Evolutionary conservation across 192 early-diverging fungal species (phyloP).

Genomic region (Backusella sp.): DNA sequence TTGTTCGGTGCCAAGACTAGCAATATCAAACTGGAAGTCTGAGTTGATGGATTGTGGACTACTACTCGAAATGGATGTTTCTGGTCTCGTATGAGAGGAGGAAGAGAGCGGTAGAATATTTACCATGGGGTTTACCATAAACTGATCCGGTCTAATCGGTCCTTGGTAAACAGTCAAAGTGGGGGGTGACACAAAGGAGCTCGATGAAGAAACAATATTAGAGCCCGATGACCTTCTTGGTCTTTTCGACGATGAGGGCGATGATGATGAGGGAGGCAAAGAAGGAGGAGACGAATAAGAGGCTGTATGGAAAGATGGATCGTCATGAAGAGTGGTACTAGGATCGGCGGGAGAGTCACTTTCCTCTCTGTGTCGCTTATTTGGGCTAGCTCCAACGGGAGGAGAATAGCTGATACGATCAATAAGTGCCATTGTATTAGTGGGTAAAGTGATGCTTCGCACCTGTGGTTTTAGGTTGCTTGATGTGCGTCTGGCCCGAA

Average conservation of each 20-base stretch:
- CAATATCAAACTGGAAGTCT: slow-evolving; percentile 5
- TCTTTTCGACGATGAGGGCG: not conserved
- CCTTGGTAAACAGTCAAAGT: not conserved
- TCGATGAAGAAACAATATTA: not conserved
- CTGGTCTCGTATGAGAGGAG: not conserved
- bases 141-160: not conserved
- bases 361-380: not conserved
- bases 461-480: slow-evolving; percentile 7
- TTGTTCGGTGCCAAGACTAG: slow-evolving; percentile 1
- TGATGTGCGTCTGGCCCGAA: not conserved
- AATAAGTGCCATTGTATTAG: not conserved
- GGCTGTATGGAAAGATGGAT: not conserved
- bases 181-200: not conserved
- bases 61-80: not conserved
- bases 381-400: not conserved
- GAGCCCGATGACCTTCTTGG: not conserved
- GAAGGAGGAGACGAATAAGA: not conserved
- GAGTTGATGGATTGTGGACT: not conserved
- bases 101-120: not conserved
- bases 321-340: not conserved
- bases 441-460: not conserved
- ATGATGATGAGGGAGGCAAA: not conserved
- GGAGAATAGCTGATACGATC: not conserved
- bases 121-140: not conserved
- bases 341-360: not conserved